These are phyloP conservation scores for Amanita molliuscula DNA, from an alignment of 768 basidiomycete species.

Conservation along the genomic window DNA sequence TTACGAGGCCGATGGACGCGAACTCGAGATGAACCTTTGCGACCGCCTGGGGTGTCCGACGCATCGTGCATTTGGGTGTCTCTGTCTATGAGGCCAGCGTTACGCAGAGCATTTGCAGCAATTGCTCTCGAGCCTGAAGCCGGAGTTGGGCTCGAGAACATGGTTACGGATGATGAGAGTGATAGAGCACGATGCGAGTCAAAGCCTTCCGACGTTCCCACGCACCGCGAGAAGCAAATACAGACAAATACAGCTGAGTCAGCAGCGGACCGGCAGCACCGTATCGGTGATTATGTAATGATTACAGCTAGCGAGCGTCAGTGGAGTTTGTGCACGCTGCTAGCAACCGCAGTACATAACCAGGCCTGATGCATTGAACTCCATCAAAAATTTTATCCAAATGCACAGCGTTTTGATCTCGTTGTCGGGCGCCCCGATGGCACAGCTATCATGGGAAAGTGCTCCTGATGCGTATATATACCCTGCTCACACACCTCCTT, in stretches of 20 bases:
- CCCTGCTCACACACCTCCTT: constrained; percentile 10
- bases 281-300: too few relatives aligned
- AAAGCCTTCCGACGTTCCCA: not conserved
- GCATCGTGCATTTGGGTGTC: constrained; percentile 69
- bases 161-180: constrained; percentile 14
- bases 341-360: too few relatives aligned
- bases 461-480: constrained; percentile 20
- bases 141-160: constrained; percentile 55
- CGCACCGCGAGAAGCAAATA: constrained; percentile 1
- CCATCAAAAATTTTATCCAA: not conserved
- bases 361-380: not conserved
- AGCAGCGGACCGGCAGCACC: too few relatives aligned
- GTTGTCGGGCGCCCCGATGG: not conserved
- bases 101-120: constrained; percentile 52
- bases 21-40: constrained; percentile 56
- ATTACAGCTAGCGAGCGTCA: too few relatives aligned
- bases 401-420: not conserved
- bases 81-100: constrained; percentile 66
- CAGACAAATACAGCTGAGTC: not conserved
- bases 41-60: constrained; percentile 59
- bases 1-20: constrained; percentile 52
- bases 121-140: constrained; percentile 48
- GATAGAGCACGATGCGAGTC: constrained; percentile 1
- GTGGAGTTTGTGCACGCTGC: too few relatives aligned
- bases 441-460: not conserved